A percentile compares a stretch with the other conserved stretches of the same genome.
phyloP scores from a whole-genome alignment of 148 eudicot species.

The Drosera capensis region DNA sequence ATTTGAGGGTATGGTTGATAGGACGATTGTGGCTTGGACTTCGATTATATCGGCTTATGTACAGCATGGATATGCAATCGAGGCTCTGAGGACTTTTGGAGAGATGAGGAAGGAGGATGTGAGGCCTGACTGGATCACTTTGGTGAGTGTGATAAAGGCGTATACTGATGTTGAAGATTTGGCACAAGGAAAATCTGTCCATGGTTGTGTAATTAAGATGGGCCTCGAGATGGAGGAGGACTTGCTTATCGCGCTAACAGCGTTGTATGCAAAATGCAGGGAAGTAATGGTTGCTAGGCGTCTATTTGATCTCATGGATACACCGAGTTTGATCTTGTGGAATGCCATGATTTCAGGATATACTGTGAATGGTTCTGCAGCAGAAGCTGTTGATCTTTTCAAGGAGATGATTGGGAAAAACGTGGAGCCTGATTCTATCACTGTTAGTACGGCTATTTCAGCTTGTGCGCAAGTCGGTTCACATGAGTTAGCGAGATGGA shows the following conservation, averaged over 20 bases:
- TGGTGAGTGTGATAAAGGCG: slow-evolving; percentile 53
- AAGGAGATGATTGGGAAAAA: slow-evolving; percentile 21
- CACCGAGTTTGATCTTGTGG: slow-evolving; percentile 34
- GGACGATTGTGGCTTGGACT: slow-evolving; percentile 56
- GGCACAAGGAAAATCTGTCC: slow-evolving; percentile 46
- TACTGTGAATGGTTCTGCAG: slow-evolving; percentile 41
- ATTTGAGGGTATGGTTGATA: slow-evolving; percentile 23
- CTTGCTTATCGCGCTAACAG: slow-evolving; percentile 39
- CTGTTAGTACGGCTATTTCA: slow-evolving; percentile 28
- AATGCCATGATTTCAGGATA: slow-evolving; percentile 69
- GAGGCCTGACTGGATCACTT: slow-evolving; percentile 43
- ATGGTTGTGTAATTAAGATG: slow-evolving; percentile 38
- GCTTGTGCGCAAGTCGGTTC: slow-evolving; percentile 56
- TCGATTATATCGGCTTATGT: slow-evolving; percentile 48
- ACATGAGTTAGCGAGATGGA: slow-evolving; percentile 40
- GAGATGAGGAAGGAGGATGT: slow-evolving; percentile 28
- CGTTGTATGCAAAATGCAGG: slow-evolving; percentile 61
- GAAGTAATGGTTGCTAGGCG: slow-evolving; percentile 34
- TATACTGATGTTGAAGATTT: slow-evolving; percentile 48
- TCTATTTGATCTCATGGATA: slow-evolving; percentile 33
- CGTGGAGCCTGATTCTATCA: slow-evolving; percentile 37
- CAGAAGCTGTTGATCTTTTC: slow-evolving; percentile 47
- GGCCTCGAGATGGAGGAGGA: slow-evolving; percentile 47
- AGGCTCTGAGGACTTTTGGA: slow-evolving; percentile 35
- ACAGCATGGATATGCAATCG: slow-evolving; percentile 38